Percentiles rank a stretch among this genome's conserved stretches.
Evolutionary conservation across 169 alveolate species (phyloP).

Genomic region (Plasmodium fragile): DNA sequence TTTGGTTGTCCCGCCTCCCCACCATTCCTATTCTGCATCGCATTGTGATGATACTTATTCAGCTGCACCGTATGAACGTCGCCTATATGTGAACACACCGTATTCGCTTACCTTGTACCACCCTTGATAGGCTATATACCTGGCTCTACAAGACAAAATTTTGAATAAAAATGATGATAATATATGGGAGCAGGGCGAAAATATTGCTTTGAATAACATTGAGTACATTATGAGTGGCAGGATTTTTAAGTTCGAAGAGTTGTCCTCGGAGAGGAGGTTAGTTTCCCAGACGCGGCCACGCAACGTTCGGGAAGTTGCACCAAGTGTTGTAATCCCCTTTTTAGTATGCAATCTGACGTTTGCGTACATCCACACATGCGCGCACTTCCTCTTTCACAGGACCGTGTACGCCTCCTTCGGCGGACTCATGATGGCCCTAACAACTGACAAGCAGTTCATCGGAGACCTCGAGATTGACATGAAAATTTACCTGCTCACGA

Average conservation of each 20-base stretch:
- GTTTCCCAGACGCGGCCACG: background rate
- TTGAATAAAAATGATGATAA: constrained; percentile 37
- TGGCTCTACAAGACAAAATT: constrained; percentile 79
- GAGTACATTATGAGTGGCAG: constrained; percentile 94
- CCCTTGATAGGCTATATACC: constrained; percentile 78
- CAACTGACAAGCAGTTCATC: constrained; percentile 93
- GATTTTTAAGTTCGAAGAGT: constrained; percentile 91
- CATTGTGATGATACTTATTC: constrained; percentile 1
- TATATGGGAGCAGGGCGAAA: constrained; percentile 59
- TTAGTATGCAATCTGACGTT: background rate
- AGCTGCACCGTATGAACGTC: background rate
- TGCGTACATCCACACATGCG: background rate
- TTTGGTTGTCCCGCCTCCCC: background rate
- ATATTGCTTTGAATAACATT: constrained; percentile 85
- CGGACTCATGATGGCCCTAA: constrained; percentile 92
- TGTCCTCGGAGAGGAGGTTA: constrained; percentile 92
- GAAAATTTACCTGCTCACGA: constrained; percentile 90
- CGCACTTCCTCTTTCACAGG: constrained; percentile 73
- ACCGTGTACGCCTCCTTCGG: constrained; percentile 92
- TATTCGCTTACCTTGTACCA: constrained; percentile 72
- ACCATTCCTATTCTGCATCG: background rate
- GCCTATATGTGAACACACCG: constrained; percentile 63
- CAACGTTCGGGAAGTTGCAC: background rate
- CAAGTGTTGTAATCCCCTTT: background rate
- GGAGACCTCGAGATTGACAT: constrained; percentile 92